A percentile compares a stretch with the other conserved stretches of the same genome.
Conservation (phyloP, 2,329 filamentous ascomycete species). For the Amylocarpus encephaloides region DNA sequence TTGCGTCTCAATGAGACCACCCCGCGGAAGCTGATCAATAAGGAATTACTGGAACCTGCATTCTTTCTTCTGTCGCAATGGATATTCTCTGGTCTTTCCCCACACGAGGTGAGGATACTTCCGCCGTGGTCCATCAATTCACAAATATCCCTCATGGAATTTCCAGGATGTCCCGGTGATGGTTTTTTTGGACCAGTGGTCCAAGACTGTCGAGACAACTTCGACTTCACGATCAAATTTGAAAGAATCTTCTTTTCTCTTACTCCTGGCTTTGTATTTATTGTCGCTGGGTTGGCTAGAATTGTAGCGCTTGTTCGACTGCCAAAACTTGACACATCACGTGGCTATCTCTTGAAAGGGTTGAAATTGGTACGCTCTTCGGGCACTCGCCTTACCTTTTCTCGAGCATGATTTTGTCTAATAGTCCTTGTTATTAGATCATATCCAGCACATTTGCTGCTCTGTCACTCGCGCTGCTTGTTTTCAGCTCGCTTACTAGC, state of each 20-base stretch:
- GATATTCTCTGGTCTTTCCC: too few species aligned
- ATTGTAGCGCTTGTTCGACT: background rate
- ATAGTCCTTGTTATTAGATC: background rate
- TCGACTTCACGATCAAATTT: conserved; percentile 18
- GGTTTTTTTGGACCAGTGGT: conserved; percentile 11
- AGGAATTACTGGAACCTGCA: too few species aligned
- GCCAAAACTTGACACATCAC: background rate
- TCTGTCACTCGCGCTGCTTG: conserved; percentile 2
- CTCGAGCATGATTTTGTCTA: background rate
- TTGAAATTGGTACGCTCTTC: background rate
- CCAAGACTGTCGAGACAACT: conserved; percentile 10
- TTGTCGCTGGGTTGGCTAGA: background rate
- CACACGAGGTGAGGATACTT: too few species aligned
- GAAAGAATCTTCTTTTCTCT: conserved; percentile 13
- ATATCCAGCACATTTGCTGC: background rate
- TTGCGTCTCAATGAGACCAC: too few species aligned
- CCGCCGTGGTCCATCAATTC: too few species aligned
- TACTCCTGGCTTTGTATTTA: conserved; percentile 7
- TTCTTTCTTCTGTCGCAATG: too few species aligned
- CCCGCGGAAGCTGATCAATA: too few species aligned
- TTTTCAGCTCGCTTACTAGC: background rate
- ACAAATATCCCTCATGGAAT: background rate
- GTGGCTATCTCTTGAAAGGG: background rate
- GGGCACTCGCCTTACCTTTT: background rate
- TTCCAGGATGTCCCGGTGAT: conserved; percentile 1